Base-by-base conservation (phyloP, 805 yeast genomes). In the Teunomyces tritomae region DNA sequence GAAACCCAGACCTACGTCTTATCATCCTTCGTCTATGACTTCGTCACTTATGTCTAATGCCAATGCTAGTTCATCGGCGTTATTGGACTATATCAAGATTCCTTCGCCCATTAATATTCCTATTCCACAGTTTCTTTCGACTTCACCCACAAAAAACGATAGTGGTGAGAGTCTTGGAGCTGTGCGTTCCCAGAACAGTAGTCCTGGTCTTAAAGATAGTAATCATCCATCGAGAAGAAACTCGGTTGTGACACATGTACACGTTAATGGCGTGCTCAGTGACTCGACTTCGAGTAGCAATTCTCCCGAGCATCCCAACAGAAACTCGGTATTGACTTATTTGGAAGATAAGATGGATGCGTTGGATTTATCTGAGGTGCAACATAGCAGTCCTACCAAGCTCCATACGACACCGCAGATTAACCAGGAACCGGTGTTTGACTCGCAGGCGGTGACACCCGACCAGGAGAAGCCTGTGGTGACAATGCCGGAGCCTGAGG, bases 1-100 rank as follows among this genome's bases (percentile, higher is more conserved):
- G 62, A 84, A 80, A 58, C 91, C 89, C 48, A 78, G 96, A 62
- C 95, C 96, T 36, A 87, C 92, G 0, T 86, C 94, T 8, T 87
- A 85, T 59, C 91, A 87, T 60, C 95, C 96, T 13, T 77, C 84
- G 1, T 71, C 80, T 10, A 62, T 70, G 68, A 53, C 71, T 4
- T 63, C 73, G 3, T 51, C 68, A 20, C 51, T 61, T 33, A 53
- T 58, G 53, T 44, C 52, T 14, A 48, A 49, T 17, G 35, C 37
- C 13, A 49, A 45, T 40, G 48, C 47, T 24, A 45, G 54, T 14
- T 45, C 53, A 11, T 53, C 65, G 13, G 57, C 57, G 13, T 61
- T 62, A 36, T 56, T 53, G 49, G 78, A 70, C 49, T 73, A 50
- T 47, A 57, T 68, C 48, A 70, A 65, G 48, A 59, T 64, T 32